Percentiles rank a stretch among this genome's conserved stretches.
phyloP scores from a whole-genome alignment of 1,284 basidiomycete genomes.

The Schizophyllum commune region DNA sequence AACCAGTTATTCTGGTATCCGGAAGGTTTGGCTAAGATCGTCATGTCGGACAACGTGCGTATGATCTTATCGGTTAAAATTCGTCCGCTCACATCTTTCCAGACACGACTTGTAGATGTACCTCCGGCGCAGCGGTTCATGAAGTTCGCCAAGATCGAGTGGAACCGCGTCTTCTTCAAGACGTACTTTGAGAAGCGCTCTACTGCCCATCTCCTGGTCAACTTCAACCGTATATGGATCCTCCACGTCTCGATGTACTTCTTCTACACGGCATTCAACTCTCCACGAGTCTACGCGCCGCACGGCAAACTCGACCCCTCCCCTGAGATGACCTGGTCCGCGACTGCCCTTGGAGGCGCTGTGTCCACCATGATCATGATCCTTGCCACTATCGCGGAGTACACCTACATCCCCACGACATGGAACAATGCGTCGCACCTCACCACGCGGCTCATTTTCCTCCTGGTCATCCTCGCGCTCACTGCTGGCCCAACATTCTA shows the following conservation, averaged over 20 bases:
- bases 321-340: constrained; percentile 87
- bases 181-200: constrained; percentile 95
- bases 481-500: constrained; percentile 90
- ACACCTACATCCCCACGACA: constrained; percentile 92
- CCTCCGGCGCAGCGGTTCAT: constrained; percentile 87
- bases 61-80: not conserved
- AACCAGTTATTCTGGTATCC: constrained; percentile 99
- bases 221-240: constrained; percentile 97
- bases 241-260: constrained; percentile 86
- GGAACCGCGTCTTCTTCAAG: constrained; percentile 93
- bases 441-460: constrained; percentile 80
- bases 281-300: constrained; percentile 86
- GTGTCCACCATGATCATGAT: constrained; percentile 91
- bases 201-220: constrained; percentile 86
- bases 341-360: constrained; percentile 83
- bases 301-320: constrained; percentile 49
- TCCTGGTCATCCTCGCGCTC: constrained; percentile 78
- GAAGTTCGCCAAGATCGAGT: constrained; percentile 86
- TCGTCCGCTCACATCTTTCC: constrained; percentile 1
- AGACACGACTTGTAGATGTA: constrained; percentile 86
- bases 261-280: constrained; percentile 95
- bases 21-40: constrained; percentile 91
- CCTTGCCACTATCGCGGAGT: constrained; percentile 84
- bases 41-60: constrained; percentile 71
- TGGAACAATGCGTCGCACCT: constrained; percentile 97